These are phyloP conservation scores for Phytophthora aleatoria DNA, from an alignment of 352 stramenopile genomes.

Conservation along the genomic window DNA sequence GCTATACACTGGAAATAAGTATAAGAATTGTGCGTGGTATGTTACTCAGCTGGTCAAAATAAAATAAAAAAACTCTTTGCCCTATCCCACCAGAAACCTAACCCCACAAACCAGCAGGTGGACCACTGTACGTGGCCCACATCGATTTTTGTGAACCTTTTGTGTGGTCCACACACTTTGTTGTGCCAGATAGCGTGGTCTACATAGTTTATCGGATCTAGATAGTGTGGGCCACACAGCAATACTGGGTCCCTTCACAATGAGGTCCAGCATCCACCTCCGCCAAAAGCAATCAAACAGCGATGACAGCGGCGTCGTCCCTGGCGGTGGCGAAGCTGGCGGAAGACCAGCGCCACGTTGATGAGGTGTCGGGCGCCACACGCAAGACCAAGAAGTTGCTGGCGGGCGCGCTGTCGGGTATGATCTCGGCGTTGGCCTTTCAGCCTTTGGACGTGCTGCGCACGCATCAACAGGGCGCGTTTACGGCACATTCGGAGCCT, in stretches of 20 bases:
- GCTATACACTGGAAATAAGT: too few species aligned
- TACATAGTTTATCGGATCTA: too few species aligned
- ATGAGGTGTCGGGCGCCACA: slow-evolving; percentile 36
- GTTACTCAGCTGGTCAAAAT: too few species aligned
- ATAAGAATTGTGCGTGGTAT: too few species aligned
- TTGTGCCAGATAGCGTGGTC: too few species aligned
- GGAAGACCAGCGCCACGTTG: slow-evolving; percentile 28
- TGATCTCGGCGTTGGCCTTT: slow-evolving; percentile 84
- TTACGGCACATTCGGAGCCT: slow-evolving; percentile 38
- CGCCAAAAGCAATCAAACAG: slow-evolving; percentile 8
- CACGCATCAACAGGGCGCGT: slow-evolving; percentile 85
- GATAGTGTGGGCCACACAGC: background rate
- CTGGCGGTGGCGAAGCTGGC: slow-evolving; percentile 32
- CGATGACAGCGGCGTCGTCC: slow-evolving; percentile 27
- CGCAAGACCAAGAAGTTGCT: slow-evolving; percentile 77
- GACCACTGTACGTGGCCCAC: too few species aligned
- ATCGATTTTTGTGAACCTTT: too few species aligned
- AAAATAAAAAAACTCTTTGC: too few species aligned
- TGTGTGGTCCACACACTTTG: background rate
- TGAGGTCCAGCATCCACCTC: background rate
- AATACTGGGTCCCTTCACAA: background rate
- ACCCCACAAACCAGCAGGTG: too few species aligned
- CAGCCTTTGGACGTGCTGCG: slow-evolving; percentile 87
- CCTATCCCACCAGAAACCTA: too few species aligned
- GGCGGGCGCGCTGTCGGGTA: slow-evolving; percentile 72